Evolutionary conservation across 1,284 basidiomycete species (phyloP), one percentile per base, ranked within the genome.

Genomic region (Rhodotorula sp.): DNA sequence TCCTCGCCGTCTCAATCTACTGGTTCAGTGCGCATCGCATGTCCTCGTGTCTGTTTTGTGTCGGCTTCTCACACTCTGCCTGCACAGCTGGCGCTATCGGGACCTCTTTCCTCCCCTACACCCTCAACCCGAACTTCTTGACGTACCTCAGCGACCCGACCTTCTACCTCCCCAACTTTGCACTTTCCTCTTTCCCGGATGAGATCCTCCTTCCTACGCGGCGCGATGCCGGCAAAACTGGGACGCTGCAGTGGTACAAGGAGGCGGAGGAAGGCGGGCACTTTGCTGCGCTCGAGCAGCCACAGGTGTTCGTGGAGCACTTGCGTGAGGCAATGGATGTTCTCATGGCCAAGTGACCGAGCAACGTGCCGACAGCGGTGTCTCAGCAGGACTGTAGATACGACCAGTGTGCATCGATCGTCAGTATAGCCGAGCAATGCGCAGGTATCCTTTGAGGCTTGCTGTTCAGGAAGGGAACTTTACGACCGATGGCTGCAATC

Each of bases 241-340:
- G 64, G 27, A 50, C 54, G 23, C 16, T 71, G 13, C 55, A 44
- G 41, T 71, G 73, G 69, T 16, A 23, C 50, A 71, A 71, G 45
- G 69, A 74, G 48, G 61, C 66, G 7, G 57, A 65, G 1, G 66
- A 71, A 5, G 73, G 73, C 21, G 73, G 73, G 5, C 73, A 74
- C 27, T 74, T 71, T 27, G 69, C 67, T 0, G 67, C 67, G 54
- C 44, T 71, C 41, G 73, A 74, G 54, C 55, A 61, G 59, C 72
- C 72, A 7, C 10, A 61, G 4, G 52, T 66, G 9, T 66, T 74
- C 19, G 61, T 27, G 8, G 49, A 68, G 23, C 73, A 74, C 27
- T 41, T 74, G 7, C 41, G 61, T 23, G 70, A 71, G 49, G 73
- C 73, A 7, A 42, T 74, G 3, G n/a, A 7, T 19, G 62, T 41